phyloP scores from a whole-genome alignment of 1,139 yeast genomes.

The Geotrichum cucujoidarum region DNA sequence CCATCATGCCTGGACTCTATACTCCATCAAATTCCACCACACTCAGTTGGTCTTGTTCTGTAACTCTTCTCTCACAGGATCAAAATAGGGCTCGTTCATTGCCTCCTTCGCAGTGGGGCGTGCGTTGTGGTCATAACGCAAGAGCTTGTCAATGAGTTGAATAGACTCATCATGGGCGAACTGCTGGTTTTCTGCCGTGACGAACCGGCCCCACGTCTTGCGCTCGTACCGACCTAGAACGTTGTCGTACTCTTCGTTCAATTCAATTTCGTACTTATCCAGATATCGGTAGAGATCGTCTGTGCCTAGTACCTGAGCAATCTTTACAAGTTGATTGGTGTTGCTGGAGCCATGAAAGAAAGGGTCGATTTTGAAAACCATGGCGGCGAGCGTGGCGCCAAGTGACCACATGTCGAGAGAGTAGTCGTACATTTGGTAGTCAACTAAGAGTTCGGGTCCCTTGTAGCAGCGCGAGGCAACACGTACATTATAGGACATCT shows the following conservation, averaged over 20 bases:
- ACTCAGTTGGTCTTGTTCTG: too few relatives aligned
- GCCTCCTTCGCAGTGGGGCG: conserved; percentile 91
- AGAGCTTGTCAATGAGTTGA: conserved; percentile 70
- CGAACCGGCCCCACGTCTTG: conserved; percentile 77
- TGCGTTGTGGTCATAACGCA: conserved; percentile 82
- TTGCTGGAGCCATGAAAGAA: conserved; percentile 93
- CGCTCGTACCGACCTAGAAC: conserved; percentile 62
- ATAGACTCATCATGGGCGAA: conserved; percentile 63
- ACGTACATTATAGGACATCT: conserved; percentile 86
- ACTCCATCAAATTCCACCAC: too few relatives aligned
- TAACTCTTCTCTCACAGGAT: conserved; percentile 3
- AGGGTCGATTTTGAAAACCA: conserved; percentile 89
- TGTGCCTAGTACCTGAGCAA: conserved; percentile 84
- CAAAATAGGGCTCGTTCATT: conserved; percentile 71
- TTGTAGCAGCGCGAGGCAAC: conserved; percentile 93
- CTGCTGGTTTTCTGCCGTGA: conserved; percentile 64
- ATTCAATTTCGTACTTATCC: conserved; percentile 63
- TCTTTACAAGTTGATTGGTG: conserved; percentile 88
- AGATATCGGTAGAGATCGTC: conserved; percentile 68
- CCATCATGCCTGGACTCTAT: too few relatives aligned
- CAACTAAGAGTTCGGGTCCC: conserved; percentile 89
- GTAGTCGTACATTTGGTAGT: conserved; percentile 82
- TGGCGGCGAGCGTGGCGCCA: conserved; percentile 97
- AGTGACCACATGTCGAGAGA: conserved; percentile 90
- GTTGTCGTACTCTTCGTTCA: conserved; percentile 79